A percentile compares a stretch with the other conserved stretches of the same genome.
Conservation (phyloP, 352 stramenopile species). For the Phytophthora capsici region DNA sequence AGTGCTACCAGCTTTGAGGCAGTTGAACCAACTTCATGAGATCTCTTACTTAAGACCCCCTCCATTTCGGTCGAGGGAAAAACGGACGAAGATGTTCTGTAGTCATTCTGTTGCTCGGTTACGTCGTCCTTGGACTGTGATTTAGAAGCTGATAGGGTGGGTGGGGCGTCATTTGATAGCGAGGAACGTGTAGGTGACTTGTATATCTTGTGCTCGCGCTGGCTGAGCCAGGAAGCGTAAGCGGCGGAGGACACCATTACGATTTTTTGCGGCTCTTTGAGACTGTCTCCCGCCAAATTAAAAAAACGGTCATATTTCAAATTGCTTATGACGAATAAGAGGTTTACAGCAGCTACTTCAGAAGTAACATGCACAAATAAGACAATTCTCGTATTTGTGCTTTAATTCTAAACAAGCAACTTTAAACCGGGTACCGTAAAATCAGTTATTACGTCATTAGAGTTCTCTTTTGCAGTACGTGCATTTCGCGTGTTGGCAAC, state of each 20-base stretch:
- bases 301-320: no score
- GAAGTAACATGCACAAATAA: no score
- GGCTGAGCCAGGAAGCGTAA: slow-evolving; percentile 7
- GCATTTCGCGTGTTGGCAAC: no score
- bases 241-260: slow-evolving; percentile 1
- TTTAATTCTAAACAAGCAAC: no score
- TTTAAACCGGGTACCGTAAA: no score
- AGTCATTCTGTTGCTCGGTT: background rate
- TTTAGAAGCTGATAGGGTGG: background rate
- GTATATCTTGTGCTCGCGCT: slow-evolving; percentile 16
- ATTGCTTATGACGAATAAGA: no score
- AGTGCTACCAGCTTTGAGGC: background rate
- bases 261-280: no score
- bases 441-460: no score
- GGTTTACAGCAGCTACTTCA: no score
- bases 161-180: background rate
- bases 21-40: background rate
- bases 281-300: no score
- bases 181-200: background rate
- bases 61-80: background rate
- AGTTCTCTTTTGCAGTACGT: no score
- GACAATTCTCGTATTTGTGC: no score
- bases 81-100: background rate
- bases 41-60: slow-evolving; percentile 1
- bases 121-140: background rate